These are phyloP conservation scores for Neoconidiobolus thromboides DNA, from an alignment of 371 early-diverging fungal species.

Conservation along the genomic window DNA sequence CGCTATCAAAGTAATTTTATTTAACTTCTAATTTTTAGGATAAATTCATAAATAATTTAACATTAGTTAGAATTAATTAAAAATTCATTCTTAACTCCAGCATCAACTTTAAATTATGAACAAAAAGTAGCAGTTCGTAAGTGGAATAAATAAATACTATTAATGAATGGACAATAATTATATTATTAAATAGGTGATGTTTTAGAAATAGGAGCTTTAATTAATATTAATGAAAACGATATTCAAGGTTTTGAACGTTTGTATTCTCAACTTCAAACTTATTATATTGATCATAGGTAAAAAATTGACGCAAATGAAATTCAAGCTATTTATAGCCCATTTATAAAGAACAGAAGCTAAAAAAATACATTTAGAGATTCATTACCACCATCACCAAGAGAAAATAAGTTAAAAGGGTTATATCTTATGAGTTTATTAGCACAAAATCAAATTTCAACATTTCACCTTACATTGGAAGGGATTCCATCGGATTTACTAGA, in stretches of 20 bases:
- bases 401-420: constrained; percentile 75
- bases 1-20: background rate
- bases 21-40: background rate
- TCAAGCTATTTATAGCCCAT: background rate
- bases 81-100: background rate
- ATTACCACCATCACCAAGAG: constrained; percentile 49
- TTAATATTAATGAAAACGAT: constrained; percentile 63
- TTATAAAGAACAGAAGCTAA: background rate
- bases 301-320: background rate
- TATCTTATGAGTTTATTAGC: constrained; percentile 79
- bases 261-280: constrained; percentile 78
- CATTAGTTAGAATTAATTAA: background rate
- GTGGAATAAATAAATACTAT: background rate
- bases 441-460: constrained; percentile 85
- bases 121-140: background rate
- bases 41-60: background rate
- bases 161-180: background rate
- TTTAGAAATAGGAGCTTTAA: constrained; percentile 79
- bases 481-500: constrained; percentile 67
- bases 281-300: constrained; percentile 68
- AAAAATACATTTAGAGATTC: background rate
- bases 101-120: background rate
- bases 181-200: constrained; percentile 42
- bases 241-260: constrained; percentile 85
- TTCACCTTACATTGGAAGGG: constrained; percentile 81